A percentile compares a stretch with the other conserved stretches of the same genome.
Conservation (phyloP, 1,284 basidiomycete species). For the Malassezia obtusa region DNA sequence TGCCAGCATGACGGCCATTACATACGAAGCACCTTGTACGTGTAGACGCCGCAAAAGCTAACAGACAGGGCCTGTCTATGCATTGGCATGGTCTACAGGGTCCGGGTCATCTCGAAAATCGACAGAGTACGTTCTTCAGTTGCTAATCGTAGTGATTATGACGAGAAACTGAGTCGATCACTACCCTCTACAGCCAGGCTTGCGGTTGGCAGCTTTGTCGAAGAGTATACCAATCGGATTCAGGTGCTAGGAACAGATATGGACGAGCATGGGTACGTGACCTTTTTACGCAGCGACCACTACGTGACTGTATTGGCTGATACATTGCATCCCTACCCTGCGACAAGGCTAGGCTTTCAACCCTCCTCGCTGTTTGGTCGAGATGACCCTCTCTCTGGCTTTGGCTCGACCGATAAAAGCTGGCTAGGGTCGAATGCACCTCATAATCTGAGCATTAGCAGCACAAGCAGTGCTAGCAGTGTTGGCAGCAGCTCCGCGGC, state of each 20-base stretch:
- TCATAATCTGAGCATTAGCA: background rate
- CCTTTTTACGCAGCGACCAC: background rate
- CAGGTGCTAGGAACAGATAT: conserved; percentile 38
- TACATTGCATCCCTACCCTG: conserved; percentile 44
- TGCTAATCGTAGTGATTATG: background rate
- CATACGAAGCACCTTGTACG: conserved; percentile 27
- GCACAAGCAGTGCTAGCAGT: conserved; percentile 4
- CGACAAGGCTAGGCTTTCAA: conserved; percentile 44
- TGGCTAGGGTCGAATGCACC: conserved; percentile 5
- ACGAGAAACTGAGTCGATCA: background rate
- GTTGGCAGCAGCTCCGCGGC: background rate
- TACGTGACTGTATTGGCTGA: conserved; percentile 34
- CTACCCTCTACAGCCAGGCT: conserved; percentile 31
- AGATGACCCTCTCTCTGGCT: background rate
- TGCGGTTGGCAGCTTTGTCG: conserved; percentile 43
- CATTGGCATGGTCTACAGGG: conserved; percentile 36
- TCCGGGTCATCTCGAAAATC: conserved; percentile 19
- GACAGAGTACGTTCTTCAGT: conserved; percentile 15
- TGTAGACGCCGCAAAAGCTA: too few relatives aligned
- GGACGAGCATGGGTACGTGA: conserved; percentile 21
- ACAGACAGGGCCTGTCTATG: conserved; percentile 33
- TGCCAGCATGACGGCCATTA: conserved; percentile 17
- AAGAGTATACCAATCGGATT: conserved; percentile 44
- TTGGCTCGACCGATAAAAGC: background rate
- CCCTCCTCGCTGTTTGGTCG: conserved; percentile 26